Evolutionary conservation across 2,329 filamentous ascomycete genomes (phyloP).

Genomic region (Sarocladiaceae sp.): DNA sequence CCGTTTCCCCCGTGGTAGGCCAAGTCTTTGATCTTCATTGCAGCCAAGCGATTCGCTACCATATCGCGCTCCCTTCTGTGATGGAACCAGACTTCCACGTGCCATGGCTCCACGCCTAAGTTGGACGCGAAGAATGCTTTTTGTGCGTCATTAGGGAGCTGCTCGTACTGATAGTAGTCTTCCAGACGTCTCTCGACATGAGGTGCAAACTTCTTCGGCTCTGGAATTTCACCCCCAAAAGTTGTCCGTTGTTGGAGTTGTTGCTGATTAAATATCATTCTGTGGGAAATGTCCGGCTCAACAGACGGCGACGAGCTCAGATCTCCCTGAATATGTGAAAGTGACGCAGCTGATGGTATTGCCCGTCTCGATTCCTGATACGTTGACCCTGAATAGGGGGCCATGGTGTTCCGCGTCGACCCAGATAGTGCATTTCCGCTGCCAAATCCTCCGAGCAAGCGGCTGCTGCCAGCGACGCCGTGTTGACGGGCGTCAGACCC

Average conservation of each 20-base stretch:
- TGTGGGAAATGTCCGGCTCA: slow-evolving; percentile 29
- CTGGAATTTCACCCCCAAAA: slow-evolving; percentile 24
- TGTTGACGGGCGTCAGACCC: background rate
- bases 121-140: slow-evolving; percentile 52
- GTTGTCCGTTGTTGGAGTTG: slow-evolving; percentile 17
- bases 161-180: slow-evolving; percentile 45
- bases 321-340: background rate
- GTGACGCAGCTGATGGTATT: slow-evolving; percentile 1
- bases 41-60: slow-evolving; percentile 40
- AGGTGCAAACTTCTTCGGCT: slow-evolving; percentile 40
- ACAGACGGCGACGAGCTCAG: slow-evolving; percentile 14
- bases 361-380: background rate
- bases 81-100: slow-evolving; percentile 53
- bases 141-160: slow-evolving; percentile 44
- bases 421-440: background rate
- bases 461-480: background rate
- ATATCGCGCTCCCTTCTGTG: slow-evolving; percentile 47
- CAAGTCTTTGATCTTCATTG: slow-evolving; percentile 35
- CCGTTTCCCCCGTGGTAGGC: slow-evolving; percentile 24
- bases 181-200: slow-evolving; percentile 49
- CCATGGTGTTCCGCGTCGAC: background rate
- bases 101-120: slow-evolving; percentile 44
- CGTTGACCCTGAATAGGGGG: background rate
- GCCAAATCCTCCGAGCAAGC: background rate
- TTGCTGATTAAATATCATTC: slow-evolving; percentile 42